Percentiles rank a stretch among this genome's conserved stretches.
Evolutionary conservation across 805 yeast genomes (phyloP).

Genomic region (Cyberlindnera americana): DNA sequence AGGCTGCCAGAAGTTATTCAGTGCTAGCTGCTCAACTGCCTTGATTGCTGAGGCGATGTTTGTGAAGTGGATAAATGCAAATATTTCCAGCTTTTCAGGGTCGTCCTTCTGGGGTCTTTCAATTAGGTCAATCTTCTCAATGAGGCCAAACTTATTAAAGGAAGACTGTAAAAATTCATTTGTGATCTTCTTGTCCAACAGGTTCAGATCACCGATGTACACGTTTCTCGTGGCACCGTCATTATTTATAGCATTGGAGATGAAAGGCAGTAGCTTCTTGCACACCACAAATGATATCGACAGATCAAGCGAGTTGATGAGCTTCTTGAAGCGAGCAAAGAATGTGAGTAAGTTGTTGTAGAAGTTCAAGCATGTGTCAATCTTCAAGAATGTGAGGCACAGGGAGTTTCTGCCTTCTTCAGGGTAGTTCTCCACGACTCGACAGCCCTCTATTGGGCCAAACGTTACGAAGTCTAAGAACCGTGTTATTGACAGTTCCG

Average conservation of each 20-base stretch:
- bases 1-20: slow-evolving; percentile 61
- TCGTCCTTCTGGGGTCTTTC: slow-evolving; percentile 8
- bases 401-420: slow-evolving; percentile 25
- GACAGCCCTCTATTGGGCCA: slow-evolving; percentile 63
- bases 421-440: slow-evolving; percentile 32
- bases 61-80: slow-evolving; percentile 87
- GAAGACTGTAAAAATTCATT: slow-evolving; percentile 44
- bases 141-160: slow-evolving; percentile 52
- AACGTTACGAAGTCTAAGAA: slow-evolving; percentile 45
- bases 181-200: slow-evolving; percentile 35
- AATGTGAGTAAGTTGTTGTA: slow-evolving; percentile 36
- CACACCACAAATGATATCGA: slow-evolving; percentile 32
- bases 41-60: slow-evolving; percentile 79
- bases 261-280: slow-evolving; percentile 27
- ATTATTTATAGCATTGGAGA: slow-evolving; percentile 50
- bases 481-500: slow-evolving; percentile 22
- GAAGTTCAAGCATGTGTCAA: slow-evolving; percentile 34
- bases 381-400: slow-evolving; percentile 27
- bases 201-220: slow-evolving; percentile 72
- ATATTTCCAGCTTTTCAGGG: slow-evolving; percentile 42
- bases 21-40: slow-evolving; percentile 75
- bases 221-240: slow-evolving; percentile 95
- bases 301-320: slow-evolving; percentile 37
- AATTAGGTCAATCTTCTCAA: slow-evolving; percentile 62
- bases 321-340: slow-evolving; percentile 33